Conservation (phyloP, 805 yeast species). For the Hanseniaspora meyeri region DNA sequence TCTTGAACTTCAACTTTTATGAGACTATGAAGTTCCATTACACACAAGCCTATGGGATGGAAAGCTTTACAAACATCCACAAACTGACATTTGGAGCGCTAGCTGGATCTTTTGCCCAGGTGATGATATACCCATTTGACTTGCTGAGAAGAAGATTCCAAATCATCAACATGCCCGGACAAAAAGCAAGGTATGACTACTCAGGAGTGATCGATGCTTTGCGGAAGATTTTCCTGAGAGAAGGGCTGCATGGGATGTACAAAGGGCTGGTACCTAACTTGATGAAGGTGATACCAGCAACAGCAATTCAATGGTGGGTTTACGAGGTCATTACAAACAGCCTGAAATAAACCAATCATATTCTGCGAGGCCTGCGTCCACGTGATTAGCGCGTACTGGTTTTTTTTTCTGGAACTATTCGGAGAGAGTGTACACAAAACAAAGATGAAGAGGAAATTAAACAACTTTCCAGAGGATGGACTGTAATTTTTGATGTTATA, state of each 20-base stretch:
- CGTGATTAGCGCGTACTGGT: not conserved
- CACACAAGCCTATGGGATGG: slow-evolving; percentile 15
- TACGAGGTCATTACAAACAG: slow-evolving; percentile 50
- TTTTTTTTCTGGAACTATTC: not conserved
- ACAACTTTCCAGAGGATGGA: too few relatives aligned
- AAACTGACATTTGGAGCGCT: slow-evolving; percentile 68
- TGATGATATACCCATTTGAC: slow-evolving; percentile 83
- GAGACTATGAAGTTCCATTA: slow-evolving; percentile 57
- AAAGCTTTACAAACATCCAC: slow-evolving; percentile 34
- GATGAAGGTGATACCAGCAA: slow-evolving; percentile 83
- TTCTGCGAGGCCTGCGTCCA: not conserved
- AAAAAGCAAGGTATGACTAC: slow-evolving; percentile 71
- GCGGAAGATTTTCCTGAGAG: slow-evolving; percentile 50
- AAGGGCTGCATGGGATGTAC: slow-evolving; percentile 63
- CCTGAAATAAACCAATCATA: not conserved
- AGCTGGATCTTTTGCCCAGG: slow-evolving; percentile 82
- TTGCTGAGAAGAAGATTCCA: slow-evolving; percentile 80
- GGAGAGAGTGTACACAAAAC: too few relatives aligned
- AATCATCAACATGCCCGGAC: slow-evolving; percentile 64
- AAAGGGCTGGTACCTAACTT: slow-evolving; percentile 68
- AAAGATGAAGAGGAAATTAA: too few relatives aligned
- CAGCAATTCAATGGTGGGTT: slow-evolving; percentile 91
- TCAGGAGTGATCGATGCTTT: slow-evolving; percentile 66
- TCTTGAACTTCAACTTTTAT: slow-evolving; percentile 80
- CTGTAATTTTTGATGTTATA: too few relatives aligned